Conservation (phyloP, 768 basidiomycete genomes). For the Hydnum rufescens region DNA sequence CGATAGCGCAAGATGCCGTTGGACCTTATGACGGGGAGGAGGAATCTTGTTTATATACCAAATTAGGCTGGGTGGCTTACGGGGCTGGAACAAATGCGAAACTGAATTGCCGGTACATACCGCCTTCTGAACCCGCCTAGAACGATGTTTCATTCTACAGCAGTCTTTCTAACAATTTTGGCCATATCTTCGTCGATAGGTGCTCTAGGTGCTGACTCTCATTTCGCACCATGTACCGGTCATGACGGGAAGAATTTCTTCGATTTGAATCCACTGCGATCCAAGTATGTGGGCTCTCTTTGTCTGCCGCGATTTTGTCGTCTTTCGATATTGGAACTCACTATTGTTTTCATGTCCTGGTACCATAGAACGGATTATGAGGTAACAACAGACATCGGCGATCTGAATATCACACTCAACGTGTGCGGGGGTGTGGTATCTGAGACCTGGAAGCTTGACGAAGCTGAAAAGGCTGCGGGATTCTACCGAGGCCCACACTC, state of each 20-base stretch:
- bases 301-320: too few species aligned
- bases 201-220: background rate
- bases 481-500: conserved; percentile 41
- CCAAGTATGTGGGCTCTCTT: conserved; percentile 25
- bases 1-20: too few species aligned
- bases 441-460: conserved; percentile 35
- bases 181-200: too few species aligned
- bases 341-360: background rate
- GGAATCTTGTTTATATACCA: too few species aligned
- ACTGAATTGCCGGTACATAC: too few species aligned
- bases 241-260: conserved; percentile 39
- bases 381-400: conserved; percentile 21
- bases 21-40: too few species aligned
- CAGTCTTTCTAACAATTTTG: too few species aligned
- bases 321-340: too few species aligned
- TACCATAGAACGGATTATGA: conserved; percentile 40
- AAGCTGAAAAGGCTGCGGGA: conserved; percentile 32
- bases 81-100: too few species aligned
- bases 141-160: too few species aligned
- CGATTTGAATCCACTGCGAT: conserved; percentile 41
- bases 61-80: too few species aligned
- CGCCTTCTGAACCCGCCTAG: too few species aligned
- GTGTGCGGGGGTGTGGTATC: conserved; percentile 37
- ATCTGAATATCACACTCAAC: conserved; percentile 33
- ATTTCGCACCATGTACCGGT: conserved; percentile 30